Conservation (phyloP, 805 yeast species). For the Suhomyces tanzawaensis region DNA sequence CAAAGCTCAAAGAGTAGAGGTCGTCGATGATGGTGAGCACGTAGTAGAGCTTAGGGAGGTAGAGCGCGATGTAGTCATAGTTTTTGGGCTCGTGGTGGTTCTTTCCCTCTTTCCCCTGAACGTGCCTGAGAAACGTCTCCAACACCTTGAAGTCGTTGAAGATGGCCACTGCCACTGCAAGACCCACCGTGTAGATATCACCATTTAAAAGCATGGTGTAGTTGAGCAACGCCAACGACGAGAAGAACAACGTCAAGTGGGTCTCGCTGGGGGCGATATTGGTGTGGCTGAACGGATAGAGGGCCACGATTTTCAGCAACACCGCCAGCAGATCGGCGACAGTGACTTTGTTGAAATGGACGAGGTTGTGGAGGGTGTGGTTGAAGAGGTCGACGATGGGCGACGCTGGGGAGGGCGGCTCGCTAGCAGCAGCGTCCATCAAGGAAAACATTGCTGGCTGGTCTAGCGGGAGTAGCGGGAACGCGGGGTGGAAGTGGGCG, state of each 20-base stretch:
- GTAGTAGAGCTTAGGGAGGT: conserved; percentile 45
- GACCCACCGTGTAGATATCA: conserved; percentile 54
- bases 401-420: conserved; percentile 25
- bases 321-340: conserved; percentile 32
- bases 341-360: conserved; percentile 31
- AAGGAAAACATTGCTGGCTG: conserved; percentile 17
- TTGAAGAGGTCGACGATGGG: conserved; percentile 40
- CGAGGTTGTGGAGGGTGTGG: conserved; percentile 37
- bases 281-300: conserved; percentile 34
- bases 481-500: conserved; percentile 39
- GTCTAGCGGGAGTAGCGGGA: conserved; percentile 46
- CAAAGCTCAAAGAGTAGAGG: conserved; percentile 52
- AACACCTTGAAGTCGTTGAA: conserved; percentile 58
- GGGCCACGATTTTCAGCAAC: conserved; percentile 32
- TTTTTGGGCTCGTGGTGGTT: conserved; percentile 19
- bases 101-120: conserved; percentile 20
- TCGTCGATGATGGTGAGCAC: conserved; percentile 49
- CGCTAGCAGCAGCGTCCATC: conserved; percentile 10
- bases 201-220: conserved; percentile 61
- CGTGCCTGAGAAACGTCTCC: conserved; percentile 40
- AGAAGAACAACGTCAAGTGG: conserved; percentile 26
- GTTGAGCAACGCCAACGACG: conserved; percentile 41
- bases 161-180: conserved; percentile 50
- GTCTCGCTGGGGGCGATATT: conserved; percentile 24
- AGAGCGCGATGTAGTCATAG: conserved; percentile 26